phyloP scores from a whole-genome alignment of 2,329 filamentous ascomycete genomes.

The Nakataea oryzae region DNA sequence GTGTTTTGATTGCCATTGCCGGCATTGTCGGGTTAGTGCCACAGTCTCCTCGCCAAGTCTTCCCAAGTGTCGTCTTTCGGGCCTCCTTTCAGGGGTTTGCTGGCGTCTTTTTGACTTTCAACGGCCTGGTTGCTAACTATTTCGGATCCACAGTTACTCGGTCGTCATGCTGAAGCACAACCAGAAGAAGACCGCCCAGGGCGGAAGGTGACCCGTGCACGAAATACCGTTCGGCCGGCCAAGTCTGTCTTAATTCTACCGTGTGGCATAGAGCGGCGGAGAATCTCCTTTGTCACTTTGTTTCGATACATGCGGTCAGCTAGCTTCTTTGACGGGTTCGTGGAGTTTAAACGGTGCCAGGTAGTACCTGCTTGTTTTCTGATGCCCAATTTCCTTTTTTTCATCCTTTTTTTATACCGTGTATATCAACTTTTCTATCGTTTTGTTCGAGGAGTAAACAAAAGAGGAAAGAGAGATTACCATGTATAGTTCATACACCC shows the following conservation, averaged over 20 bases:
- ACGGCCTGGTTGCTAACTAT: conserved; percentile 1
- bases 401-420: too few species aligned
- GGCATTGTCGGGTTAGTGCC: conserved; percentile 45
- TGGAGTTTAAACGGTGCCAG: not conserved
- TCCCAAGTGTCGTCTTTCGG: not conserved
- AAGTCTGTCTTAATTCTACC: not conserved
- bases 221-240: not conserved
- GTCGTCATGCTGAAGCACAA: conserved; percentile 18
- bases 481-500: not conserved
- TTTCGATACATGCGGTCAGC: not conserved
- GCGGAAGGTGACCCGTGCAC: not conserved
- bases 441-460: not conserved
- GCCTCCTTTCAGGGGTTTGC: not conserved
- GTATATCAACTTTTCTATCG: not conserved
- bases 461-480: not conserved
- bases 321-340: not conserved
- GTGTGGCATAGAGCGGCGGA: not conserved
- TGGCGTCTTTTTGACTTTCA: not conserved
- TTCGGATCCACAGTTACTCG: conserved; percentile 14
- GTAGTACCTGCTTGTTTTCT: not conserved
- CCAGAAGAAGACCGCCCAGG: conserved; percentile 6
- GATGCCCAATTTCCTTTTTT: not conserved
- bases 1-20: conserved; percentile 43
- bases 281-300: not conserved
- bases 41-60: not conserved